Conservation (phyloP, 768 basidiomycete genomes). For the Rhodotorula kratochvilovae region DNA sequence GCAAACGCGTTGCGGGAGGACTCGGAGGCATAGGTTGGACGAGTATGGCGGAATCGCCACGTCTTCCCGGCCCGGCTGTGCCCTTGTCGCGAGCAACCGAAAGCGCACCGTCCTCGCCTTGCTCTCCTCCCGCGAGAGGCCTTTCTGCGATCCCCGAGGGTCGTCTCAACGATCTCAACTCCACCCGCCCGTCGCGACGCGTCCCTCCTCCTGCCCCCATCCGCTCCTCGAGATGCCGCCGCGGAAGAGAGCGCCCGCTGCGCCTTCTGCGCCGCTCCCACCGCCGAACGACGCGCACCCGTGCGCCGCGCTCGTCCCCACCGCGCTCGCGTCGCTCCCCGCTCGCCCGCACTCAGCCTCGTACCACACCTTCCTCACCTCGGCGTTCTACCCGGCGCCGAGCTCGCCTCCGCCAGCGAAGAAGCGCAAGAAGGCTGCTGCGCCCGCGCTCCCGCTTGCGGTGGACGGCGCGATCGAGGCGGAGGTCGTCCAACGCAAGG, state of each 20-base stretch:
- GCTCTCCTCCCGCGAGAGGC: no score
- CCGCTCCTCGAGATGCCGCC: slow-evolving; percentile 11
- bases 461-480: slow-evolving; percentile 10
- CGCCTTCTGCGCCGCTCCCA: background rate
- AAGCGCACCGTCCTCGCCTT: no score
- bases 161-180: no score
- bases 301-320: slow-evolving; percentile 2
- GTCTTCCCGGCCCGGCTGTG: no score
- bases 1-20: no score
- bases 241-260: background rate
- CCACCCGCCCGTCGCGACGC: background rate
- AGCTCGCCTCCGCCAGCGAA: background rate
- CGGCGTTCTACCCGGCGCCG: background rate
- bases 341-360: slow-evolving; percentile 10
- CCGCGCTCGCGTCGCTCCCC: background rate
- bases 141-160: no score
- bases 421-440: slow-evolving; percentile 13
- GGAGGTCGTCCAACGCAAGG: slow-evolving; percentile 36
- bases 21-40: no score
- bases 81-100: no score
- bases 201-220: background rate
- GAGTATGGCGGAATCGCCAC: no score
- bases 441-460: slow-evolving; percentile 1
- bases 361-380: slow-evolving; percentile 31
- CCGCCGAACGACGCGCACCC: slow-evolving; percentile 14